phyloP scores from a whole-genome alignment of 257 asterid species.

The Salvia rosmarinus region DNA sequence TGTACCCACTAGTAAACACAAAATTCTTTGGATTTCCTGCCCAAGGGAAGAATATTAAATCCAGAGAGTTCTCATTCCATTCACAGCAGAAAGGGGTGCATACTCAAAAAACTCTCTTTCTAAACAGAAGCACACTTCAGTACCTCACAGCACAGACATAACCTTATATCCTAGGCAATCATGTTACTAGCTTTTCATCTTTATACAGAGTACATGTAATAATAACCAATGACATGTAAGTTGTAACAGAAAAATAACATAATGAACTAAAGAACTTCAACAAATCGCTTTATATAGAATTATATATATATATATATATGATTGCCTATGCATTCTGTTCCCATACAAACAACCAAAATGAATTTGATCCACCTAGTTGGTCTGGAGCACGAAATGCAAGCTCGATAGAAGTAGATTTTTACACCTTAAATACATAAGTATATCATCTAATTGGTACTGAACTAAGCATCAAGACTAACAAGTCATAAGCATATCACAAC shows the following conservation, averaged over 20 bases:
- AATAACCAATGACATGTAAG: background rate
- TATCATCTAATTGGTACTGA: background rate
- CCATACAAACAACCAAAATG: background rate
- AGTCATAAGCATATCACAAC: slow-evolving; percentile 1
- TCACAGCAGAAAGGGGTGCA: too few species aligned
- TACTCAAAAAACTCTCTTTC: background rate
- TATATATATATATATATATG: too few species aligned
- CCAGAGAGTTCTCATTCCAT: too few species aligned
- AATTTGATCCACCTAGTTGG: slow-evolving; percentile 1
- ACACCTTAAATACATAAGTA: background rate
- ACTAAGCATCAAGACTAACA: slow-evolving; percentile 11
- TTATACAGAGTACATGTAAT: background rate
- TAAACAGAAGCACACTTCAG: background rate
- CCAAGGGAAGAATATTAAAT: too few species aligned
- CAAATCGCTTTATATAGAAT: background rate
- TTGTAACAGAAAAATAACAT: background rate
- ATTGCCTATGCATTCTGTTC: background rate
- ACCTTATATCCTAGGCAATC: background rate
- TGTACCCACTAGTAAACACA: too few species aligned
- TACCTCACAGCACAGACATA: background rate
- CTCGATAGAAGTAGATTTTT: background rate
- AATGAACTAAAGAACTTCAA: background rate
- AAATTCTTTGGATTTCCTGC: too few species aligned
- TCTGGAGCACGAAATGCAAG: background rate
- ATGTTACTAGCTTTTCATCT: background rate